Evolutionary conservation across 306 rosid genomes (phyloP), one percentile per base, ranked within the genome.

Genomic region (Comarum palustre): DNA sequence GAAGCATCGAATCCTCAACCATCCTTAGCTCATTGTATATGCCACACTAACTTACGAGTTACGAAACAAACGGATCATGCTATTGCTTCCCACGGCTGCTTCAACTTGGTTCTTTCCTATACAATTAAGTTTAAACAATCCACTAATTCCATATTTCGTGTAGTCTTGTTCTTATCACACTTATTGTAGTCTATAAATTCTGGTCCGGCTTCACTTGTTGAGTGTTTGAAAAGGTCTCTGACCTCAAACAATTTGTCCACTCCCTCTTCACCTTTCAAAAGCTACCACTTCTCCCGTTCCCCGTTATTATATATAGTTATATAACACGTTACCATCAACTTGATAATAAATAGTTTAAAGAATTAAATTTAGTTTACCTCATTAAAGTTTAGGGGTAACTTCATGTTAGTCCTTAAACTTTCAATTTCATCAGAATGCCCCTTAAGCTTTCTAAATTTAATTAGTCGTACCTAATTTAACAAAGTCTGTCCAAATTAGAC

Each of bases 171-270:
- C 63, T 51, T 38, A 22, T 16, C 60, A 8, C 39, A 29, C 41
- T 24, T 8, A 32, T 2, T 12, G 19, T n/a, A 48, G 22, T 73
- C 20, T 19, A 5, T 5, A 58, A 16, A 59, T 17, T 60, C 68
- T 38, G 45, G 47, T 69, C 66, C 24, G 11, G 57, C 54, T 17
- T 46, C 10, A 51, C 47, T 60, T 60, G 2, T 27, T 4, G 64
- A 58, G 38, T 57, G 9, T 10, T 27, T 71, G 72, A 71, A 38
- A 77, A n/a, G 43, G 76, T 51, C 77, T 70, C 34, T 31, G 22
- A 31, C 58, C 31, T 41, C 73, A 27, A 45, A 71, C 42, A n/a
- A n/a, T 36, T 52, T 50, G 32, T 29, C 5, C 8, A 15, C 38
- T 58, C 63, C 38, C 61, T 55, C 32, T 16, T 55, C 7, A 55